Base-by-base conservation (phyloP, 352 stramenopile genomes). In the Halophytophthora batemanensis region DNA sequence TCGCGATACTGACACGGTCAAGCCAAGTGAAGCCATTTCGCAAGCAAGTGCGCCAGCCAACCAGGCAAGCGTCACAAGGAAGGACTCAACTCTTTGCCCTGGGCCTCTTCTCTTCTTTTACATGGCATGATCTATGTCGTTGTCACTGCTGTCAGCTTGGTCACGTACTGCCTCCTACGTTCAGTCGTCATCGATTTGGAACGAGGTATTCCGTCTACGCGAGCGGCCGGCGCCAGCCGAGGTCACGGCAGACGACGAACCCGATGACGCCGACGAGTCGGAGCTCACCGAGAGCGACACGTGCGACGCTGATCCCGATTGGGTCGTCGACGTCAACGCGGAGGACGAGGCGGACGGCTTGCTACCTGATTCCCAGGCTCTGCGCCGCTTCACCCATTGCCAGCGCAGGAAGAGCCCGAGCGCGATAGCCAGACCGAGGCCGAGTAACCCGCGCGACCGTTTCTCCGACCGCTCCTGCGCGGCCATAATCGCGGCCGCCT, bases 171-270 rank as follows among this genome's bases (percentile, higher is more conserved):
- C 37, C 7, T 33, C 12, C 13, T 25, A 41, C 19, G 12, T 2
- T 63, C 56, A 66, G 56, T 66, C 50, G 43, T 71, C 57, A 14
- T 71, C 57, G n/a, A 71, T 49, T 12, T 71, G 62, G 37, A 67
- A 64, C 23, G 62, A 71, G 33, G 62, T 68, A 34, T 71, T 71
- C 17, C 62, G 62, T 44, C 62, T 45, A 50, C 62, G 53, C 47
- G 50, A 69, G 34, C 42, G 62, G 42, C 47, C 59, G 33, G 53
- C 44, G 34, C 45, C 56, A 12, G 34, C 58, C 50, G 58, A 56
- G 61, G 64, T 65, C 39, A 71, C 45, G 15, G 58, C 62, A 46
- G 57, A 52, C 11, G 62, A 71, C 11, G 49, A 59, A 25, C 53
- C 53, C 25, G 40, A 61, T 22, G 62, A 37, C 62, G 56, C 51